phyloP scores from a whole-genome alignment of 306 rosid genomes.

The Myrica gale region DNA sequence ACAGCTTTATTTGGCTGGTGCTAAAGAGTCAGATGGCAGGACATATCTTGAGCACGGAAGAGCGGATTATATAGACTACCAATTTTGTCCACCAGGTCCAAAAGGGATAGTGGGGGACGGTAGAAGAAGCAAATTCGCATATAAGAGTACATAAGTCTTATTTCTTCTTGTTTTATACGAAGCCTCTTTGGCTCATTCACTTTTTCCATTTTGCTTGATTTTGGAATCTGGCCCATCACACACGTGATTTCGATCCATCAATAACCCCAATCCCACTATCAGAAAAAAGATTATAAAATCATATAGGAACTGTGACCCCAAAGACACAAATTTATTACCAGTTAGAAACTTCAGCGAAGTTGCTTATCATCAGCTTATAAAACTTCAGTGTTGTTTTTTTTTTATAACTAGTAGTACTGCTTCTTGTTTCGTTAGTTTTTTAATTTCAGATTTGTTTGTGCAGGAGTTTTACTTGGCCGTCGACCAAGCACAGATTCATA shows the following conservation, averaged over 20 bases:
- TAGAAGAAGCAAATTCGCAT: conserved; percentile 11
- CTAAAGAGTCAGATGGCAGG: background rate
- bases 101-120: conserved; percentile 16
- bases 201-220: conserved; percentile 37
- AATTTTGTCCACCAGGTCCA: background rate
- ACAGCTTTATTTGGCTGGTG: background rate
- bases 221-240: conserved; percentile 43
- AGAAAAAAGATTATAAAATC: background rate
- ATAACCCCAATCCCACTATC: conserved; percentile 16
- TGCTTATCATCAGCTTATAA: background rate
- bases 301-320: conserved; percentile 1
- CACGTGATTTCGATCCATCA: conserved; percentile 8
- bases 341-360: conserved; percentile 1
- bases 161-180: conserved; percentile 42
- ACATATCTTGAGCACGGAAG: background rate
- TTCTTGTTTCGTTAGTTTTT: no score
- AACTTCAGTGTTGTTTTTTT: no score
- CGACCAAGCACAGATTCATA: conserved; percentile 15
- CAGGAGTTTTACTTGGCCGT: background rate
- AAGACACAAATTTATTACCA: conserved; percentile 12
- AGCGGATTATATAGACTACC: background rate
- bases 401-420: no score
- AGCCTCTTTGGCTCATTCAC: conserved; percentile 55
- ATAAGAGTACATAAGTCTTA: conserved; percentile 18
- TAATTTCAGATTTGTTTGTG: background rate